Percentiles rank a stretch among this genome's conserved stretches.
These are phyloP conservation scores for Grosmannia huntii DNA, from an alignment of 2,329 filamentous ascomycete species.

Conservation along the genomic window DNA sequence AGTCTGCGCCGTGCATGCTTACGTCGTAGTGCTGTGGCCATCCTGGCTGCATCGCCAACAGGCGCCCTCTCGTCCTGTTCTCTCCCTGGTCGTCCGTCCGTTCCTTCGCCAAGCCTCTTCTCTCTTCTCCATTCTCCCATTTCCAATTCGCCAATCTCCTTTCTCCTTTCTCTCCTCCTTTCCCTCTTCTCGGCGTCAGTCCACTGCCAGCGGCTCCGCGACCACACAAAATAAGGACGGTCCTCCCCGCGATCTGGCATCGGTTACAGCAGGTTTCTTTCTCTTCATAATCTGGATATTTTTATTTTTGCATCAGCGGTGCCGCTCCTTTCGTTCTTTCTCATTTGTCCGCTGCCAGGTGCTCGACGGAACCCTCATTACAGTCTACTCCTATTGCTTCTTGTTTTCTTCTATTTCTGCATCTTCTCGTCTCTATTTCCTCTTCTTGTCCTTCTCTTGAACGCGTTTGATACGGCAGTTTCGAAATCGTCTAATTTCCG, in stretches of 20 bases:
- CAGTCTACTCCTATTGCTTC: background rate
- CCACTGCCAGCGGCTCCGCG: background rate
- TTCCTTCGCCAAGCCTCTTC: background rate
- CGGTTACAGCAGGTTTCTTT: background rate
- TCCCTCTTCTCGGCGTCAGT: background rate
- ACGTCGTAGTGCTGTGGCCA: background rate
- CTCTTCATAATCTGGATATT: background rate
- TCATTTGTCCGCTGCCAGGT: background rate
- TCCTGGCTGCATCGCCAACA: too few relatives aligned
- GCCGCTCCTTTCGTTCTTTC: background rate
- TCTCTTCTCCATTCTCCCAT: background rate
- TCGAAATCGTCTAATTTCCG: background rate
- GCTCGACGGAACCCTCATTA: background rate
- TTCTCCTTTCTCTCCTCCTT: background rate
- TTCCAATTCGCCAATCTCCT: too few relatives aligned
- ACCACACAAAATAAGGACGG: background rate
- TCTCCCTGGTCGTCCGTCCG: background rate
- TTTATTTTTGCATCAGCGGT: background rate
- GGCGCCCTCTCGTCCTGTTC: too few relatives aligned
- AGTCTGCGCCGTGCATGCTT: background rate
- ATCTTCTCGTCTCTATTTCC: background rate
- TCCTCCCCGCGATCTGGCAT: background rate
- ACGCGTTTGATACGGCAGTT: slow-evolving; percentile 6
- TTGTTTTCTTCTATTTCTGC: background rate
- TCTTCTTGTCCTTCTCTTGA: background rate